Evolutionary conservation across 495 filamentous ascomycete genomes (phyloP), one percentile per base, ranked within the genome.

Genomic region (Aspergillus haitiensis): DNA sequence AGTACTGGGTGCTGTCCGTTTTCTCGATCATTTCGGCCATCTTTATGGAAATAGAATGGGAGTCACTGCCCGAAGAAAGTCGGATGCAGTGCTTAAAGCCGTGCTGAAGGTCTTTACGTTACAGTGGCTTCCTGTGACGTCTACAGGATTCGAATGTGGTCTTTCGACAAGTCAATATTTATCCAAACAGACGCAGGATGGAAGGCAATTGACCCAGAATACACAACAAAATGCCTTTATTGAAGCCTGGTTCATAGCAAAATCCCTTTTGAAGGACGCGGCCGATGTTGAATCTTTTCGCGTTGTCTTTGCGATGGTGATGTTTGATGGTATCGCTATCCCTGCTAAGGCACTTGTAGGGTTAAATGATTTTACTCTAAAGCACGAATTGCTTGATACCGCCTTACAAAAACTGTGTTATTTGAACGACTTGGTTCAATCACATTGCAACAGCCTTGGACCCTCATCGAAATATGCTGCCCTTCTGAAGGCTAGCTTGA

Each of bases 21-120:
- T 70, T n/a, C 39, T 72, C 36, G 69, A 72, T 49, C 67, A 72
- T 57, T 70, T 72, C 21, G 60, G 58, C 32, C 56, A 61, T 18
- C 55, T 72, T 3, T 72, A 70, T 37, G 67, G 63, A 6, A 72
- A 72, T 39, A 48, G 48, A 35, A 18, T 70, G n/a, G 48, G 34
- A 5, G 39, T 21, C 1, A 12, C 45, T 39, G 59, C 56, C 6
- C 54, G 51, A 35, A 64, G 12, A 55, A 49, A 62, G 45, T 62
- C 67, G 0, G 61, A 70, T 35, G 42, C 21, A n/a, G 58, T 56
- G 6, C 48, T 72, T 11, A 64, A 64, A 31, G 65, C 67, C 3
- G 59, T 57, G 1, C 46, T 70, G 0, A 56, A 54, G 45, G 51
- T 33, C 16, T 72, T 72, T 18, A 53, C 69, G 10, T 48, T 72